Percentiles rank a stretch among this genome's conserved stretches.
These are phyloP conservation scores for Oryza punctata DNA, from an alignment of 176 grass and related monocot genomes.

Conservation along the genomic window DNA sequence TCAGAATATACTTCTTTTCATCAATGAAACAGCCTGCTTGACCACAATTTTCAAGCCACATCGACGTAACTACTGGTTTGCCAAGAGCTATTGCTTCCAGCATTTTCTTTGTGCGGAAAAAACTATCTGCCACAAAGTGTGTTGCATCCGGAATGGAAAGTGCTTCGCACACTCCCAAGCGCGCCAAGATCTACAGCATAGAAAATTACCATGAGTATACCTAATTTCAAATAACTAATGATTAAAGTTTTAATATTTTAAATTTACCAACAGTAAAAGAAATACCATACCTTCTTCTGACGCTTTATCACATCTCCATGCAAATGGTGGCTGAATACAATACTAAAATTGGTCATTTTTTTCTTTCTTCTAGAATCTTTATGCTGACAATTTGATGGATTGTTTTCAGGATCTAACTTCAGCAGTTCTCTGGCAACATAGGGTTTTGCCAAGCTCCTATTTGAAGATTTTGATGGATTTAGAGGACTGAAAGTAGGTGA, in stretches of 20 bases:
- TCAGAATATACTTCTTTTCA: conserved; percentile 79
- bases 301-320: conserved; percentile 68
- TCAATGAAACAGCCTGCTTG: conserved; percentile 71
- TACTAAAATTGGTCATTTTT: conserved; percentile 52
- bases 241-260: background rate
- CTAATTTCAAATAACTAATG: conserved; percentile 12
- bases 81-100: conserved; percentile 86
- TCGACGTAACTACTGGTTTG: conserved; percentile 70
- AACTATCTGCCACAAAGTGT: conserved; percentile 80
- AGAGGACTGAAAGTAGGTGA: conserved; percentile 75
- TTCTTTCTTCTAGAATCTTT: conserved; percentile 68
- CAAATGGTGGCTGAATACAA: conserved; percentile 90
- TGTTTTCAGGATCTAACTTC: conserved; percentile 49
- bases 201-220: conserved; percentile 14
- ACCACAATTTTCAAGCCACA: conserved; percentile 88
- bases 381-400: conserved; percentile 28
- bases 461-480: conserved; percentile 55
- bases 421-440: conserved; percentile 62
- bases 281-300: conserved; percentile 76
- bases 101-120: conserved; percentile 90
- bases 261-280: conserved; percentile 8
- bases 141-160: conserved; percentile 72
- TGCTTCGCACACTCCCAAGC: conserved; percentile 62
- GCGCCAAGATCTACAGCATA: conserved; percentile 65
- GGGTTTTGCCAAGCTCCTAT: conserved; percentile 43